Evolutionary conservation across 2,329 filamentous ascomycete genomes (phyloP), one percentile per base, ranked within the genome.

Genomic region (Fusarium fracticaudum): DNA sequence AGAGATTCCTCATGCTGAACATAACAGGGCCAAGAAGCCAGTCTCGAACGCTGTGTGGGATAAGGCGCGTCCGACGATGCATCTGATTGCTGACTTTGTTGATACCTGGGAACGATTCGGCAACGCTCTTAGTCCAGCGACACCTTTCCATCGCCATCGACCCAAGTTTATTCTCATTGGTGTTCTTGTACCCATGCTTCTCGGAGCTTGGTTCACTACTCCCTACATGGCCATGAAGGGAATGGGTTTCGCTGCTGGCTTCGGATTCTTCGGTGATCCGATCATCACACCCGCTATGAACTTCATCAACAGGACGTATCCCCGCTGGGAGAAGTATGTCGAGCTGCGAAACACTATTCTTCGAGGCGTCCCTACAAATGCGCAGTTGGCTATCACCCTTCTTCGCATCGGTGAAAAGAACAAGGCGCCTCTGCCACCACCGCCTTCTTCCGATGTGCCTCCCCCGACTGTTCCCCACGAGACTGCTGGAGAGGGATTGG

Each of bases 301-400:
- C 18, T 88, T 89, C 74, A 81, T 94, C 35, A 91, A 93, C 80
- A 84, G 82, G 20, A 86, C 85, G 12, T 88, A 91, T 74, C 93
- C 93, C 2, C 85, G 91, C 74, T 96, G 94, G 94, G 87, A 93
- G 77, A 93, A 92, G 75, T 85, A 94, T 12, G 85, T 96, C 22
- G 91, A 95, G 77, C 83, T 94, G 17, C 88, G 92, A 55, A 94
- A 94, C 75, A 94, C 92, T 1, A 80, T 96, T 3, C 89, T 97
- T 58, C 94, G 93, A 79, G 93, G 94, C 6, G 91, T 96, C 0
- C 94, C 94, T 2, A 97, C 94, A 4, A 96, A 97, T 79, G 93
- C 94, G 8, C 94, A 97, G 79, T 88, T 97, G 24, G 91, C 94
- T 0, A 85, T 97, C 35, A 97, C 94, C 0, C 87, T 97, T 4